These are phyloP conservation scores for Rhinocladiella similis DNA, from an alignment of 2,329 filamentous ascomycete species.

Conservation along the genomic window DNA sequence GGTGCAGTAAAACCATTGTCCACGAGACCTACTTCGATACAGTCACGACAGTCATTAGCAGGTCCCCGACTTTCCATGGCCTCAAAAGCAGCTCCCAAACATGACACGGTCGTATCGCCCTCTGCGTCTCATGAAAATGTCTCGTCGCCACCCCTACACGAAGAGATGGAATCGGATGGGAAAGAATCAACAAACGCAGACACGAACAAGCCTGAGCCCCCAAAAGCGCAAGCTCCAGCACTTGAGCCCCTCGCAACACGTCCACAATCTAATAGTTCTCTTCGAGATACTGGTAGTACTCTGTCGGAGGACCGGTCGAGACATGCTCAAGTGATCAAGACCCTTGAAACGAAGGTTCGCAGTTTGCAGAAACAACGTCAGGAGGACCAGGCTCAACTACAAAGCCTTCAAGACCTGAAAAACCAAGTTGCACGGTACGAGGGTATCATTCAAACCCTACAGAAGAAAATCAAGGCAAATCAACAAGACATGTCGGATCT, in stretches of 20 bases:
- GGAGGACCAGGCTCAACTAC: conserved; percentile 84
- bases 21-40: conserved; percentile 38
- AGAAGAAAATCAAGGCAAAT: conserved; percentile 82
- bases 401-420: conserved; percentile 73
- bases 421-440: conserved; percentile 60
- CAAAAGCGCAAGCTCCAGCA: not conserved
- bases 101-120: conserved; percentile 1
- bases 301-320: conserved; percentile 16
- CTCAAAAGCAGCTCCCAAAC: conserved; percentile 1
- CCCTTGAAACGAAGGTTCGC: conserved; percentile 82
- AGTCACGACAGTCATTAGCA: conserved; percentile 35
- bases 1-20: conserved; percentile 23
- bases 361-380: conserved; percentile 82
- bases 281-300: not conserved
- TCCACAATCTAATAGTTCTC: not conserved
- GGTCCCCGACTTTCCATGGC: conserved; percentile 22
- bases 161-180: conserved; percentile 1
- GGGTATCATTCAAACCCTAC: conserved; percentile 83
- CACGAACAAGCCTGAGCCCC: not conserved
- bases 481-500: conserved; percentile 77
- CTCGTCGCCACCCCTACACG: conserved; percentile 15
- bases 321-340: conserved; percentile 58
- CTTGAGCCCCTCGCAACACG: not conserved
- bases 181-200: not conserved
- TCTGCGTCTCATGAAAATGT: not conserved